Evolutionary conservation across 2,329 filamentous ascomycete genomes (phyloP).

Genomic region (Byssochlamys sp.): DNA sequence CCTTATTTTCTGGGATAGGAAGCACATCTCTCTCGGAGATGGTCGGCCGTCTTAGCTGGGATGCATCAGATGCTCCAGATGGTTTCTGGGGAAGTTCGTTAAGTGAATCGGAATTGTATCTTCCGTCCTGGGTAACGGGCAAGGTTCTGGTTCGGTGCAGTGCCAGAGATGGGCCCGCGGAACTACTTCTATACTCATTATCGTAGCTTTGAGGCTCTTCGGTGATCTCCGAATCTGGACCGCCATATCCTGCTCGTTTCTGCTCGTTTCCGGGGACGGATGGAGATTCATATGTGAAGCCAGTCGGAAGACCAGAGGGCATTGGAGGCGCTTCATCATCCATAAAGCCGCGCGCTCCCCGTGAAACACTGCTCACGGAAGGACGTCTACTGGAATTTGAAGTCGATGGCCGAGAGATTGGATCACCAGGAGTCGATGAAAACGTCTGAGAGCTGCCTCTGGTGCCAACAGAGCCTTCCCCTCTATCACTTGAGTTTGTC

Average conservation of each 20-base stretch:
- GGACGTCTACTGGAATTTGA: slow-evolving; percentile 21
- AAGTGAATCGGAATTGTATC: background rate
- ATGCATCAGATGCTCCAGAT: slow-evolving; percentile 3
- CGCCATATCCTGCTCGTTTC: slow-evolving; percentile 15
- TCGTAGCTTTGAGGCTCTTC: slow-evolving; percentile 6
- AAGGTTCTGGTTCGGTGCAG: slow-evolving; percentile 8
- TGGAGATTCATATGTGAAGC: slow-evolving; percentile 11
- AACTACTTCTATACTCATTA: background rate
- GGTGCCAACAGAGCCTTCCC: slow-evolving; percentile 22
- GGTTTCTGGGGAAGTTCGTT: background rate
- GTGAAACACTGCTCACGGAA: slow-evolving; percentile 21
- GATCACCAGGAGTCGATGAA: slow-evolving; percentile 27
- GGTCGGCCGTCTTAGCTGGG: slow-evolving; percentile 2
- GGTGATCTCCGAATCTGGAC: slow-evolving; percentile 22
- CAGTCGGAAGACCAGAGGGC: slow-evolving; percentile 17
- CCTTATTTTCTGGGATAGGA: background rate
- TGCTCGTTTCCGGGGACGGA: slow-evolving; percentile 15
- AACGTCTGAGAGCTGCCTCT: slow-evolving; percentile 34
- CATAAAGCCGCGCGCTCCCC: slow-evolving; percentile 18
- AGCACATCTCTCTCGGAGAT: background rate
- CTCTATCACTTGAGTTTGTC: slow-evolving; percentile 8
- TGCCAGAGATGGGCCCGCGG: background rate
- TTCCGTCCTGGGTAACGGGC: slow-evolving; percentile 1
- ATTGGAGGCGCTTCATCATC: slow-evolving; percentile 25
- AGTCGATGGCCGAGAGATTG: slow-evolving; percentile 20